A percentile compares a stretch with the other conserved stretches of the same genome.
These are phyloP conservation scores for Neurospora sp. DNA, from an alignment of 495 filamentous ascomycete genomes.

Conservation along the genomic window DNA sequence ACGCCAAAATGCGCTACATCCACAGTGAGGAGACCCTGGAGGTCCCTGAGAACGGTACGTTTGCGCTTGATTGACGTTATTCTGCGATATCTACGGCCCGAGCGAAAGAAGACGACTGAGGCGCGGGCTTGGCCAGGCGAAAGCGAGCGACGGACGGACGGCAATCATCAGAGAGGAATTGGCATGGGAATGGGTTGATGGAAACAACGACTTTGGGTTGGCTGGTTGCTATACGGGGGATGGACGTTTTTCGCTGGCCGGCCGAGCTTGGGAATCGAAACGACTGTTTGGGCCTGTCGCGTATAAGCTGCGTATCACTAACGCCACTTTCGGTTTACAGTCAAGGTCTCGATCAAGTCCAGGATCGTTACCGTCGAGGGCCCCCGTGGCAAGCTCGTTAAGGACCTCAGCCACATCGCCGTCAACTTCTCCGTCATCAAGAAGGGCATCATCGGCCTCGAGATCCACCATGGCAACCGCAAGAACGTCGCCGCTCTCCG, in stretches of 20 bases:
- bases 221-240: not conserved
- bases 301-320: not conserved
- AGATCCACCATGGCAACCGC: constrained; percentile 92
- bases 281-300: constrained; percentile 1
- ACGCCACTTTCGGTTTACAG: constrained; percentile 37
- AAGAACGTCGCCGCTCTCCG: constrained; percentile 97
- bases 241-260: not conserved
- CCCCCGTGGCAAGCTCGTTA: constrained; percentile 86
- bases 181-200: not conserved
- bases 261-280: not conserved
- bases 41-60: constrained; percentile 94
- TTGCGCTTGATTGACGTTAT: constrained; percentile 15
- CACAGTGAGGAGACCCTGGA: constrained; percentile 88
- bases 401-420: constrained; percentile 91
- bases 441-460: constrained; percentile 79
- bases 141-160: constrained; percentile 10
- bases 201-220: not conserved
- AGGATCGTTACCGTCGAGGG: constrained; percentile 92
- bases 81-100: constrained; percentile 2
- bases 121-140: not conserved
- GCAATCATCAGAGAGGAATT: not conserved
- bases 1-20: constrained; percentile 91
- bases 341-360: constrained; percentile 94
- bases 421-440: constrained; percentile 85
- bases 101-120: not conserved